Percentiles rank a stretch among this genome's conserved stretches.
These are phyloP conservation scores for Fusarium sororula DNA, from an alignment of 2,329 filamentous ascomycete species.

Conservation along the genomic window DNA sequence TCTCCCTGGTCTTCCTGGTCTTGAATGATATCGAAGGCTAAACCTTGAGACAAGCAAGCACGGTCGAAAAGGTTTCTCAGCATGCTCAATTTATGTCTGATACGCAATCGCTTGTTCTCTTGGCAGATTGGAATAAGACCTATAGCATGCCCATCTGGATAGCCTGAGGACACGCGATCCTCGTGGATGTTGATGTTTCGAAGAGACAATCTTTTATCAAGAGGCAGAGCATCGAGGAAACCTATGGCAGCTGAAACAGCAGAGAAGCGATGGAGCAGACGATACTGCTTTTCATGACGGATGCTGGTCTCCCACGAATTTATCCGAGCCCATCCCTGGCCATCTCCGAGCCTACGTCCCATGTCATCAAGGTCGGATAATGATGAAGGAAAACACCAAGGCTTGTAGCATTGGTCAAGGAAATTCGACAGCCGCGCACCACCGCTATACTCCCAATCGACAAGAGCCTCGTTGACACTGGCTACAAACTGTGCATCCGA, in stretches of 20 bases:
- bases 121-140: neutral
- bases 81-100: neutral
- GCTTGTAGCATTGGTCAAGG: neutral
- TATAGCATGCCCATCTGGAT: neutral
- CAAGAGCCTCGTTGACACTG: rapidly evolving
- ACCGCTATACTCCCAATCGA: neutral
- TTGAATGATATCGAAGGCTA: rapidly evolving
- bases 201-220: neutral
- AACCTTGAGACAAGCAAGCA: neutral
- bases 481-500: neutral
- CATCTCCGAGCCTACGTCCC: neutral
- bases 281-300: neutral
- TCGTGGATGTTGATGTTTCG: neutral
- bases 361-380: neutral
- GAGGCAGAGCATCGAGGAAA: neutral
- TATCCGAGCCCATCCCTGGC: neutral
- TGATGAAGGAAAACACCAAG: neutral
- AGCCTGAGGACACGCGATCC: neutral
- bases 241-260: neutral
- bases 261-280: neutral
- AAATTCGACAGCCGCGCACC: neutral
- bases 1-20: no score
- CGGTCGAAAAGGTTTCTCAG: neutral
- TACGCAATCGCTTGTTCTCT: neutral
- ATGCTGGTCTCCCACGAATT: neutral